Evolutionary conservation across 2,329 filamentous ascomycete species (phyloP), one percentile per base, ranked within the genome.

Genomic region (Fusarium sp.): DNA sequence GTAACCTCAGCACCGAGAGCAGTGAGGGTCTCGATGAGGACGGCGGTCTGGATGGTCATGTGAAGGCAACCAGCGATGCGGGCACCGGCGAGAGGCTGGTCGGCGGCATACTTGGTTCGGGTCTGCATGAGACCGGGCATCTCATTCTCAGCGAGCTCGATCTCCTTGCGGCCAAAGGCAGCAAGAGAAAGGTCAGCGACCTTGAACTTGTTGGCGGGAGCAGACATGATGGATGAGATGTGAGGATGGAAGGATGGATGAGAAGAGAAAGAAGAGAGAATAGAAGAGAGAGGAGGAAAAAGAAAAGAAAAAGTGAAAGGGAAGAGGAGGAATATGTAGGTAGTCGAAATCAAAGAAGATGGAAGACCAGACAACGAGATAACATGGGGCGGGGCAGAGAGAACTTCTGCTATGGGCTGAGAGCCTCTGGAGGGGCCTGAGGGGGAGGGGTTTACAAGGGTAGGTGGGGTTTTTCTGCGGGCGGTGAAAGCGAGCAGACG

Each of bases 41-140:
- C 96, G 76, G 96, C 96, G 72, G 96, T 99, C 88, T 99, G 96
- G 85, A 99, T 98, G 81, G 96, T 98, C 95, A 97, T 97, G 91
- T 97, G 94, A 81, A 98, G 87, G 85, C 96, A 98, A 79, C 96
- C 96, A 76, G 96, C 96, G 82, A 99, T 97, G 78, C 95, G 91
- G 81, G 94, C 93, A 81, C 95, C 94, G 80, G 91, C 91, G 77
- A 99, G 88, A 76, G 96, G 96, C 88, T 98, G 95, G 84, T 97
- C 95, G 66, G 82, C 82, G 75, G 92, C 92, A 82, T 98, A 99
- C 88, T 97, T 97, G 78, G 83, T 80, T 79, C 96, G 91, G 78
- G 94, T 98, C 78, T 92, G 89, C 92, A 99, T 97, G 75, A 99
- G 90, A 89, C 96, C 95, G 72, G 95, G 94, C 94, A 97, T 97